Evolutionary conservation across 2,329 filamentous ascomycete genomes (phyloP), one percentile per base, ranked within the genome.

Genomic region (Aquanectria penicillioides): DNA sequence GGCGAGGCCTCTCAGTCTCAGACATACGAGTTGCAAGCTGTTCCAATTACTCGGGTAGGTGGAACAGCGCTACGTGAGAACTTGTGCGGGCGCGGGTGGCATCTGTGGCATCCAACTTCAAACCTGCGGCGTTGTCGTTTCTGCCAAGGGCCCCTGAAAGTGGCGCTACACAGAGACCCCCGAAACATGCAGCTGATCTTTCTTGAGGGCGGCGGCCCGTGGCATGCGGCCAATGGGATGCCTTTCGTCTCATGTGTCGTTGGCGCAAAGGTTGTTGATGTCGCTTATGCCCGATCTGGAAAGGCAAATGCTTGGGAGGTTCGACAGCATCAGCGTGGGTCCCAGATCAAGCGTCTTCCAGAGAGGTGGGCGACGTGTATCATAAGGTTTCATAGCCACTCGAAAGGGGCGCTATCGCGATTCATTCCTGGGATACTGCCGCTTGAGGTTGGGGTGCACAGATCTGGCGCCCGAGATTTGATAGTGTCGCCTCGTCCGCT

Each of bases 21-120:
- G 18, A 28, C 26, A 13, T 18, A 7, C 26, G 41, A 18, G 33
- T 46, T 34, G 20, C 33, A 10, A 25, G 6, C 25, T 46, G 50
- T 54, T 54, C 46, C 44, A 41, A 43, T 41, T 43, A 28, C 28
- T 56, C 36, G 36, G 36, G n/a, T 56, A 36, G 43, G 36, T 56
- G 52, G 52, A 36, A 43, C 52, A 56, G 18, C 15, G 26, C 22
- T 18, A 18, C 23, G 31, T n/a, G n/a, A n/a, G n/a, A n/a, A n/a
- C n/a, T n/a, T n/a, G 8, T 4, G 31, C 13, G 13, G 31, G 3
- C 37, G 15, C 38, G 11, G 38, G 7, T 25, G 38, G 11, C 12
- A n/a, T n/a, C 17, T 31, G 36, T 51, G 48, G 48, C 48, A 40
- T 29, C 18, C 18, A 36, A 6, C 26, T 38, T 31, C 22, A 28